Evolutionary conservation across 78 protist genomes (phyloP).

Genomic region (Dictyostelium capitatum): DNA sequence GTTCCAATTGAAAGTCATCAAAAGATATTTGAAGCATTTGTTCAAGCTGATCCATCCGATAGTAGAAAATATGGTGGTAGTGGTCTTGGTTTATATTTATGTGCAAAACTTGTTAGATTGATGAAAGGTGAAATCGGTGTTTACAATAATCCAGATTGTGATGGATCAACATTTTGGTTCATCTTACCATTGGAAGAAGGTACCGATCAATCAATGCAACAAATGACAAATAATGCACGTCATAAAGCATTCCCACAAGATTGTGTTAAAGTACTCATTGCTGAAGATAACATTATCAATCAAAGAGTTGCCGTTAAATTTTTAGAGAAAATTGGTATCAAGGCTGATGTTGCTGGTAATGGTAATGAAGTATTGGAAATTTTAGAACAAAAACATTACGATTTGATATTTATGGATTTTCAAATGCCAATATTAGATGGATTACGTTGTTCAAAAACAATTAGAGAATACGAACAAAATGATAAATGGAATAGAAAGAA

Average conservation of each 20-base stretch:
- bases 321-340: conserved; percentile 66
- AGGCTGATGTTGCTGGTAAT: conserved; percentile 61
- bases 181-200: conserved; percentile 38
- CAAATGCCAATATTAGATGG: conserved; percentile 86
- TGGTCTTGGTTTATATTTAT: conserved; percentile 72
- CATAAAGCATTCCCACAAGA: not conserved
- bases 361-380: conserved; percentile 51
- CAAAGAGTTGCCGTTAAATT: conserved; percentile 81
- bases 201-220: not conserved
- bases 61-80: conserved; percentile 80
- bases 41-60: conserved; percentile 87
- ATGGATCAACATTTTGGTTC: conserved; percentile 75
- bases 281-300: conserved; percentile 85
- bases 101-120: conserved; percentile 59
- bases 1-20: conserved; percentile 72
- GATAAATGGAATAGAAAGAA: conserved; percentile 19
- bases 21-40: conserved; percentile 82
- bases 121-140: conserved; percentile 83
- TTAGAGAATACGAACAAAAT: conserved; percentile 50
- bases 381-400: conserved; percentile 32
- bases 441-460: conserved; percentile 51
- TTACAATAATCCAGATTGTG: conserved; percentile 50
- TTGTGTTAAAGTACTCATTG: conserved; percentile 61
- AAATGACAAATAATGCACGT: not conserved
- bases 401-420: conserved; percentile 84